A percentile compares a stretch with the other conserved stretches of the same genome.
These are phyloP conservation scores for Alternaria sp. DNA, from an alignment of 2,329 filamentous ascomycete genomes.

Conservation along the genomic window DNA sequence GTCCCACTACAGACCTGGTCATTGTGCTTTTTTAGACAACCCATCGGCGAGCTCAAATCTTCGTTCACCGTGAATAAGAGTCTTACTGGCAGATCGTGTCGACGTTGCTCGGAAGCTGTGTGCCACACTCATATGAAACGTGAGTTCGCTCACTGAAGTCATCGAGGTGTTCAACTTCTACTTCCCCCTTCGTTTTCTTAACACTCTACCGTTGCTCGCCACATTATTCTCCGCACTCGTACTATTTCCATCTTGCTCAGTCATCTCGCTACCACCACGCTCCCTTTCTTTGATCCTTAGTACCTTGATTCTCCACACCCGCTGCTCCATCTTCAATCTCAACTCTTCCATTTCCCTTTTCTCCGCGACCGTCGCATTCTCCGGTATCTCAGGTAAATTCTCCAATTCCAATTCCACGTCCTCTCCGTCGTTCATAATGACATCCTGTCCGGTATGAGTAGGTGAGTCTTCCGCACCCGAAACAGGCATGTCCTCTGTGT, in stretches of 20 bases:
- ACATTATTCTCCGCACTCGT: neutral
- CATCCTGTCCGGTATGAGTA: neutral
- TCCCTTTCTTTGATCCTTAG: conserved; percentile 8
- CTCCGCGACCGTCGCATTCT: conserved; percentile 9
- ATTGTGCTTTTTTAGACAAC: neutral
- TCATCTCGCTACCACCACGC: neutral
- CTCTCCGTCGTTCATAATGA: neutral
- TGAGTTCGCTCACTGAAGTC: neutral
- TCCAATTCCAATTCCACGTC: neutral
- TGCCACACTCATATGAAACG: neutral
- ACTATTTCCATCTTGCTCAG: neutral
- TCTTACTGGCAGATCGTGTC: accelerated
- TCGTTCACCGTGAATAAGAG: too few relatives aligned
- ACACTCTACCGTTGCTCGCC: neutral
- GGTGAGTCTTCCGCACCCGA: neutral
- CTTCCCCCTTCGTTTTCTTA: neutral
- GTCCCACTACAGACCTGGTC: neutral
- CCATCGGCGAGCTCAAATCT: neutral
- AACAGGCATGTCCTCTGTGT: neutral
- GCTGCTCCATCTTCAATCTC: conserved; percentile 11
- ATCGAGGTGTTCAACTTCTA: neutral
- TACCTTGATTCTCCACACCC: conserved; percentile 12
- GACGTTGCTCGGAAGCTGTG: neutral
- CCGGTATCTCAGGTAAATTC: neutral
- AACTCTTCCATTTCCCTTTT: conserved; percentile 10